phyloP scores from a whole-genome alignment of 345 rosid genomes.

The Eucalyptus decipiens region DNA sequence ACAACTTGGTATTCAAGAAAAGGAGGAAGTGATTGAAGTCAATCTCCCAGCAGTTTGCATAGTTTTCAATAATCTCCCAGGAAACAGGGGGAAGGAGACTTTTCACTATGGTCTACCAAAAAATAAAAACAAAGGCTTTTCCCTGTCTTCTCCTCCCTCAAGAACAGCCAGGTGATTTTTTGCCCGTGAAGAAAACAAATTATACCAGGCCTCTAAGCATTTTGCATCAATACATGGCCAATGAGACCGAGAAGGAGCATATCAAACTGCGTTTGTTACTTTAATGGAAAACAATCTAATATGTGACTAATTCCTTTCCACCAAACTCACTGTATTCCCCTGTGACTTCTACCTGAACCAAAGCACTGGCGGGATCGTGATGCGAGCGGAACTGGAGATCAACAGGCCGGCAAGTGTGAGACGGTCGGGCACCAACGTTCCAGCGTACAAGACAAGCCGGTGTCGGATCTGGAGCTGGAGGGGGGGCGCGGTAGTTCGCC shows the following conservation, averaged over 20 bases:
- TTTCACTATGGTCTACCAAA: not conserved
- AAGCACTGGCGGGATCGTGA: not conserved
- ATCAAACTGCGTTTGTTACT: not conserved
- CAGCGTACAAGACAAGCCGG: no score
- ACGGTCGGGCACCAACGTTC: no score
- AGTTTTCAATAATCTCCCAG: not conserved
- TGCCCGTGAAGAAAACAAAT: not conserved
- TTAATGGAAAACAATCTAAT: not conserved
- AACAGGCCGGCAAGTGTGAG: no score
- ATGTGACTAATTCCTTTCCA: not conserved
- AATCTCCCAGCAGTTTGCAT: not conserved
- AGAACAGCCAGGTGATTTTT: not conserved
- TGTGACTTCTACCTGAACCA: not conserved
- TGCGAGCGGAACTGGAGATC: no score
- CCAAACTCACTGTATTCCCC: not conserved
- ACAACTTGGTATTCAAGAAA: not conserved
- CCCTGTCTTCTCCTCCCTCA: not conserved
- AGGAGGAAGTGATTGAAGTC: not conserved
- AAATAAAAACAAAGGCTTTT: not conserved
- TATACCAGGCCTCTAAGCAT: not conserved
- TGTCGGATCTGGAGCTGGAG: no score
- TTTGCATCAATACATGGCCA: not conserved
- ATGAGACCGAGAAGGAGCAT: not conserved
- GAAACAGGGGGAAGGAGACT: not conserved
- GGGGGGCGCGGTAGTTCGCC: no score